These are phyloP conservation scores for Apiotrichum brassicae DNA, from an alignment of 1,284 basidiomycete genomes.

Conservation along the genomic window DNA sequence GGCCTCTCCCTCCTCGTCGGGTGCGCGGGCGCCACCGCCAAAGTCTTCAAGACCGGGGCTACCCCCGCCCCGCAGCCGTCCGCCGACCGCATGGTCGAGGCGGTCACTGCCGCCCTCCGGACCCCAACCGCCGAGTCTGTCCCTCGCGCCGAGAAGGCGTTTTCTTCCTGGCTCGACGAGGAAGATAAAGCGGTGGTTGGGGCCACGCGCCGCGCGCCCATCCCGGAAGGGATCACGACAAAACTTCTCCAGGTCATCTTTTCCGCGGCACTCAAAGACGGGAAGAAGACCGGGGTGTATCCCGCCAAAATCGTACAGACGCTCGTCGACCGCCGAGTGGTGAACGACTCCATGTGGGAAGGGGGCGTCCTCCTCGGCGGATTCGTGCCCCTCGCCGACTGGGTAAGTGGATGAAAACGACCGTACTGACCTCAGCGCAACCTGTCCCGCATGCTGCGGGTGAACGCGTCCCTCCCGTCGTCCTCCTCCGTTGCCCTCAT, in stretches of 20 bases:
- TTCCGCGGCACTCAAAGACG: constrained; percentile 16
- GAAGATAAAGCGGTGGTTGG: constrained; percentile 7
- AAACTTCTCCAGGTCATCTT: constrained; percentile 21
- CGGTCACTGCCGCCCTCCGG: constrained; percentile 3
- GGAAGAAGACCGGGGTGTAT: constrained; percentile 24
- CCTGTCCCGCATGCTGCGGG: constrained; percentile 10
- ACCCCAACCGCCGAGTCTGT: constrained; percentile 3
- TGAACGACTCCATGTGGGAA: constrained; percentile 36
- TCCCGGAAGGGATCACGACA: constrained; percentile 8
- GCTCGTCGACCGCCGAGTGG: constrained; percentile 25
- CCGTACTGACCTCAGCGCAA: neutral
- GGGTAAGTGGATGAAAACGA: constrained; percentile 38
- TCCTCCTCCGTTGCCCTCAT: constrained; percentile 28
- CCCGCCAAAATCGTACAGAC: constrained; percentile 23
- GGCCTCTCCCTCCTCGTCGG: constrained; percentile 36
- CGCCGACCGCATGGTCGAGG: constrained; percentile 8
- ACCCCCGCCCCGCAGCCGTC: neutral
- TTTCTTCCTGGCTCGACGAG: constrained; percentile 14
- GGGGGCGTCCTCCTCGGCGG: constrained; percentile 31
- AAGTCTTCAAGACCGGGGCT: constrained; percentile 13
- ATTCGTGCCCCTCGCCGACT: constrained; percentile 35
- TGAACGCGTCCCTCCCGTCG: constrained; percentile 30
- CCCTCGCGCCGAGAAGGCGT: constrained; percentile 12
- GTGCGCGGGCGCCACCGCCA: constrained; percentile 19
- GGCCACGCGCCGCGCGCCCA: neutral